Conservation (phyloP, 2,329 filamentous ascomycete species). For the Epicoccum sorghinum region DNA sequence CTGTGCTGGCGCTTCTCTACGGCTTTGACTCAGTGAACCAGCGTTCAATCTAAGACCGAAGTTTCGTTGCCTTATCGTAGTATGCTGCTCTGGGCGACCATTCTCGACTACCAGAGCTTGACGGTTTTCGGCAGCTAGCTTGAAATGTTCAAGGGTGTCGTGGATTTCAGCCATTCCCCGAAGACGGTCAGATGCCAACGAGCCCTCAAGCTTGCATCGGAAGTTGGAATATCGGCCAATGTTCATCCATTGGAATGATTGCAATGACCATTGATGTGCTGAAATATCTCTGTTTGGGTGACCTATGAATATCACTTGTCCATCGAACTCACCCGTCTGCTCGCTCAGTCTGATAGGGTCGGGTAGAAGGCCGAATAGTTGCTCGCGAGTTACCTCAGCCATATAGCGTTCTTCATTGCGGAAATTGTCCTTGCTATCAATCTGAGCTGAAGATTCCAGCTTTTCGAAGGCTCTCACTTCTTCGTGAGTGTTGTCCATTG, state of each 20-base stretch:
- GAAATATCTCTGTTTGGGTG: slow-evolving; percentile 56
- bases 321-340: slow-evolving; percentile 42
- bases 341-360: slow-evolving; percentile 48
- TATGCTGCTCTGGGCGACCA: slow-evolving; percentile 13
- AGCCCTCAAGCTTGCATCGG: slow-evolving; percentile 52
- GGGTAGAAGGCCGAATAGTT: slow-evolving; percentile 53
- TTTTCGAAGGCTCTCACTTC: background rate
- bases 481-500: background rate
- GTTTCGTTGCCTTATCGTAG: background rate
- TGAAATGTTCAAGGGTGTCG: slow-evolving; percentile 52
- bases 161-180: slow-evolving; percentile 44
- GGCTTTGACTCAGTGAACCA: background rate
- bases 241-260: slow-evolving; percentile 52
- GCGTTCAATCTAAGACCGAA: background rate
- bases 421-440: background rate
- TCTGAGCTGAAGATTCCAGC: background rate
- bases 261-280: slow-evolving; percentile 54
- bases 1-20: background rate
- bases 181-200: slow-evolving; percentile 50
- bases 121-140: slow-evolving; percentile 49
- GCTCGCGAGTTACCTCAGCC: slow-evolving; percentile 23
- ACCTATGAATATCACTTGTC: slow-evolving; percentile 54
- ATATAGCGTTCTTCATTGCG: background rate
- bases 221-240: slow-evolving; percentile 53
- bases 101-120: slow-evolving; percentile 23